A percentile compares a stretch with the other conserved stretches of the same genome.
Conservation (phyloP, 352 stramenopile genomes). For the Phytophthora pistaciae region DNA sequence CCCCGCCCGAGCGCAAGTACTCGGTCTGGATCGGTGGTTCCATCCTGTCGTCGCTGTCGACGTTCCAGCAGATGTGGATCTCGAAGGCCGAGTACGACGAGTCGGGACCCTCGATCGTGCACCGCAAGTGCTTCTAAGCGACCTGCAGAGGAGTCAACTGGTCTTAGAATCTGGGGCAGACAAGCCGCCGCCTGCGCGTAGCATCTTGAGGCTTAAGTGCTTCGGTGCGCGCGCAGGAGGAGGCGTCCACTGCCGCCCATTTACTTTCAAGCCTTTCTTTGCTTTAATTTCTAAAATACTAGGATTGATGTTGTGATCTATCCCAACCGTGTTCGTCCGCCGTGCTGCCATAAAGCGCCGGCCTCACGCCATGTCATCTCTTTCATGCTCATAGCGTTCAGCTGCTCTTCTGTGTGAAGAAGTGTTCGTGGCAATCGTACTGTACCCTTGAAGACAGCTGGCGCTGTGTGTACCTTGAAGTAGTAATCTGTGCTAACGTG, state of each 20-base stretch:
- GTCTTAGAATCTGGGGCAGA: conserved; percentile 41
- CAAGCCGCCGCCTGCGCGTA: neutral
- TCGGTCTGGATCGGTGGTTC: conserved; percentile 98
- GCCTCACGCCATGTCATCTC: neutral
- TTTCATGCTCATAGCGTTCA: too few relatives aligned
- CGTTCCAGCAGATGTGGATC: conserved; percentile 99
- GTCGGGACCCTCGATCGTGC: conserved; percentile 95
- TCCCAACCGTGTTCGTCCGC: conserved; percentile 6
- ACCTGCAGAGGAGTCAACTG: conserved; percentile 21
- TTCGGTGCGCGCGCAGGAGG: conserved; percentile 32
- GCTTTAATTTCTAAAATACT: conserved; percentile 50
- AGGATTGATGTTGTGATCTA: conserved; percentile 46
- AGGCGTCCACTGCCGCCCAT: conserved; percentile 9
- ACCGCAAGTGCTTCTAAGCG: conserved; percentile 96
- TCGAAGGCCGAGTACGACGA: conserved; percentile 98
- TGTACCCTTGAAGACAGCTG: too few relatives aligned
- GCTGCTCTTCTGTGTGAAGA: too few relatives aligned
- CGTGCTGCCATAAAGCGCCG: neutral
- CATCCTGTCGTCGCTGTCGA: conserved; percentile 97
- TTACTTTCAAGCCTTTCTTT: conserved; percentile 31
- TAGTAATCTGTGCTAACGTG: too few relatives aligned
- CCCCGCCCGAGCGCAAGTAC: conserved; percentile 95
- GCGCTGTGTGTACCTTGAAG: too few relatives aligned
- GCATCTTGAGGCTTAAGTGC: conserved; percentile 64
- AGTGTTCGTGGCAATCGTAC: too few relatives aligned